Conservation (phyloP, 306 rosid species). For the Carpinus viminea region DNA sequence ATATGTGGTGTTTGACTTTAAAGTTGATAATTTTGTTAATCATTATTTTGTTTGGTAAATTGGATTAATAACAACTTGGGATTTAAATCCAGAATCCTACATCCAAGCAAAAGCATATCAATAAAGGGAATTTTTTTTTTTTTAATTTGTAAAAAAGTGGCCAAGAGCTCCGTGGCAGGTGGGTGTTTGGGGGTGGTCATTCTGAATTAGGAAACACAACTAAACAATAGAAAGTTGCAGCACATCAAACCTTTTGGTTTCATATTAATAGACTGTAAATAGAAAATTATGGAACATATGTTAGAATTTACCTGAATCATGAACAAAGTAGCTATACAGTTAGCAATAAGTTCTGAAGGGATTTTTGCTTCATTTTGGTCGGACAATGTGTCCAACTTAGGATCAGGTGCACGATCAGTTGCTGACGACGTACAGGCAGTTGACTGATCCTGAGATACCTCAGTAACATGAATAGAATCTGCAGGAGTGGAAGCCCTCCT, state of each 20-base stretch:
- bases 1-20: too few species aligned
- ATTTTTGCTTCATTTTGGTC: constrained; percentile 61
- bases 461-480: constrained; percentile 43
- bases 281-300: not conserved
- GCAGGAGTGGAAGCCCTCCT: constrained; percentile 36
- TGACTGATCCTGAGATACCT: constrained; percentile 53
- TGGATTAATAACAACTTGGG: too few species aligned
- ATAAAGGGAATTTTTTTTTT: not conserved
- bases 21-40: too few species aligned
- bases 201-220: not conserved
- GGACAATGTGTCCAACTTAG: constrained; percentile 43
- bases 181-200: not conserved
- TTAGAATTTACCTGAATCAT: constrained; percentile 75
- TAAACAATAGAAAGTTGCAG: not conserved
- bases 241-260: not conserved
- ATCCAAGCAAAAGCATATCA: not conserved
- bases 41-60: too few species aligned
- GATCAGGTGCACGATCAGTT: constrained; percentile 43
- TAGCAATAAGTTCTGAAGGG: constrained; percentile 81
- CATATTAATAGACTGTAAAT: not conserved
- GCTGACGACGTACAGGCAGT: constrained; percentile 41
- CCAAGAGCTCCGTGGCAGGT: not conserved
- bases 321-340: constrained; percentile 78
- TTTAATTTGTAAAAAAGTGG: not conserved
- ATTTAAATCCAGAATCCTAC: too few species aligned